Conservation (phyloP, 306 rosid genomes). For the Calophaca sinica region DNA sequence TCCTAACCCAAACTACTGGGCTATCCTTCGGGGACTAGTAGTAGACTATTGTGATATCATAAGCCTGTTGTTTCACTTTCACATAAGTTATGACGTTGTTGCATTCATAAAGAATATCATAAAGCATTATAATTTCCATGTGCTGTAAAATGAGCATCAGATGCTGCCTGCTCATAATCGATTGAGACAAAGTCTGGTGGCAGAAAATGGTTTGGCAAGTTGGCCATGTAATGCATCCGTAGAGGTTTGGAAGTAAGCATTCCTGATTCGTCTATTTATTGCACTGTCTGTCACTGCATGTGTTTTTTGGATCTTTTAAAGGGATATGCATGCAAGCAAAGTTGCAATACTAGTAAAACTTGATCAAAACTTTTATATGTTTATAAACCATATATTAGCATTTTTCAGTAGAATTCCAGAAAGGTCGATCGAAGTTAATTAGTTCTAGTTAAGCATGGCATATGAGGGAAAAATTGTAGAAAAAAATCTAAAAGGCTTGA, state of each 20-base stretch:
- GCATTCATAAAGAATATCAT: conserved; percentile 24
- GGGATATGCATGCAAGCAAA: neutral
- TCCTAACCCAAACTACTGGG: too few species aligned
- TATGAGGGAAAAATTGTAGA: neutral
- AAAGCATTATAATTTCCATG: conserved; percentile 35
- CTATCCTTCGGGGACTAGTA: too few species aligned
- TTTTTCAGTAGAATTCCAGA: conserved; percentile 4
- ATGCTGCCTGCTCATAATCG: conserved; percentile 26
- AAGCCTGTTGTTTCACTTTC: too few species aligned
- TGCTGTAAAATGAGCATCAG: conserved; percentile 38
- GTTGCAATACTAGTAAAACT: neutral
- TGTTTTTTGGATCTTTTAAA: conserved; percentile 33
- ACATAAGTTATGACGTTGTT: conserved; percentile 15
- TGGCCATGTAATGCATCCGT: conserved; percentile 26
- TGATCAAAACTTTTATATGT: too few species aligned
- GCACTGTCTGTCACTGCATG: conserved; percentile 26
- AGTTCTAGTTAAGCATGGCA: neutral
- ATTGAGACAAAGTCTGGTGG: conserved; percentile 40
- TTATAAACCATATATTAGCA: too few species aligned
- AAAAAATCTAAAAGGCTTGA: neutral
- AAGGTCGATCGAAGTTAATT: neutral
- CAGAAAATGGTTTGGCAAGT: conserved; percentile 34
- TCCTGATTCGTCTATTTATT: conserved; percentile 33
- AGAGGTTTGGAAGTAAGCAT: conserved; percentile 31
- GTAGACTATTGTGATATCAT: too few species aligned